Evolutionary conservation across 148 eudicot species (phyloP).

Genomic region (Cornus controversa): DNA sequence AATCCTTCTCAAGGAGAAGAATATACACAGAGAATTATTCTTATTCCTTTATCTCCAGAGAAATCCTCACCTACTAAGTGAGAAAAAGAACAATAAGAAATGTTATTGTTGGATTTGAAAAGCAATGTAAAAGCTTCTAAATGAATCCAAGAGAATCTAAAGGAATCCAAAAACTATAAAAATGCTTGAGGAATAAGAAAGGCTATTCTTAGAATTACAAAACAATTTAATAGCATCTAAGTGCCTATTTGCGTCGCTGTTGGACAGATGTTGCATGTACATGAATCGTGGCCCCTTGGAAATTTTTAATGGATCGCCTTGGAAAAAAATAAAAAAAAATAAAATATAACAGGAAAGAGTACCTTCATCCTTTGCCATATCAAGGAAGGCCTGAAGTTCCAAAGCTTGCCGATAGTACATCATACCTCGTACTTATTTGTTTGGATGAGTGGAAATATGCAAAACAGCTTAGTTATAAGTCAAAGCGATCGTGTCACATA

Average conservation of each 20-base stretch:
- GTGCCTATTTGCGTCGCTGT: background rate
- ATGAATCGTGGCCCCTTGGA: background rate
- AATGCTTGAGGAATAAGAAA: no score
- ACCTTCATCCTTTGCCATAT: conserved; percentile 71
- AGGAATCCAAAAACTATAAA: no score
- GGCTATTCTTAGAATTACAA: no score
- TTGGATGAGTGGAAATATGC: conserved; percentile 11
- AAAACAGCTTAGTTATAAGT: background rate
- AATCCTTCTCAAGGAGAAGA: no score
- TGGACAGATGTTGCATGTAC: background rate
- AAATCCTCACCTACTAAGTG: no score
- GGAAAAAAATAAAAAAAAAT: background rate
- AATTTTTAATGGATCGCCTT: background rate
- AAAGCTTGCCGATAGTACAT: conserved; percentile 73
- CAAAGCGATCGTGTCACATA: background rate
- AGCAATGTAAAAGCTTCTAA: no score
- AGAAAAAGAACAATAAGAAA: no score
- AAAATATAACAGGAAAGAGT: background rate
- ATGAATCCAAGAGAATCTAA: no score
- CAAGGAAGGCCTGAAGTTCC: conserved; percentile 79
- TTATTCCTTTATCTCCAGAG: no score
- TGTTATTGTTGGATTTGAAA: no score
- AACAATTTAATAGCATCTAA: no score
- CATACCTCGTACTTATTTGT: conserved; percentile 62
- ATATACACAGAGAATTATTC: no score